Evolutionary conservation across 2,329 filamentous ascomycete genomes (phyloP), one percentile per base, ranked within the genome.

Genomic region (Bretziella fagacearum): DNA sequence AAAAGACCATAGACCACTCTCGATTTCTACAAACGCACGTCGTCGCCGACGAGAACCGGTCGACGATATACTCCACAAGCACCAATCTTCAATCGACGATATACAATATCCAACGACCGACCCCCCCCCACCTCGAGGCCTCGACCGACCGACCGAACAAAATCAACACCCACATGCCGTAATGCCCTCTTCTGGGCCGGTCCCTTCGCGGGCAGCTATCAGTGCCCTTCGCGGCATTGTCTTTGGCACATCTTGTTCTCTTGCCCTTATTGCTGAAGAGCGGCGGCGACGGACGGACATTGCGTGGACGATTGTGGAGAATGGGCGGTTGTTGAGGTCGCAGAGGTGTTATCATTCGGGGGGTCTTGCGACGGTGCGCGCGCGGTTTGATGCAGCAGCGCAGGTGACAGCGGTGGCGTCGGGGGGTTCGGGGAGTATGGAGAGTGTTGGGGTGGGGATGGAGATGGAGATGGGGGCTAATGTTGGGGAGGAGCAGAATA

Each of bases 171-270:
- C 36, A 11, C 17, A 18, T 40, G 48, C 49, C 13, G 29, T 37
- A 29, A 72, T 72, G 69, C 63, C 65, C 46, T 57, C 65, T 48
- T 62, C 63, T 43, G 60, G 66, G 49, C 67, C 67, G 50, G 65
- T 71, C 48, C 71, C 70, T 41, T 74, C 72, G 30, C 69, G 70
- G 60, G 68, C 68, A 50, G 70, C 68, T 50, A 63, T 75, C 53
- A 67, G 70, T 57, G 67, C 70, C 50, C 67, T 76, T 29, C 69
- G 70, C 51, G 67, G 70, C 52, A 64, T 74, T 50, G 65, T 72
- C 47, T 59, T 76, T 13, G 72, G 71, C 44, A 74, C 71, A 2
- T 73, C 71, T 6, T 75, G 70, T 55, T 74, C 71, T 35, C 63
- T 75, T 47, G 65, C 68, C 43, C 57, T 72, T 22, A 60, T 76